These are phyloP conservation scores for Aspergillus sp. DNA, from an alignment of 2,329 filamentous ascomycete genomes.

Conservation along the genomic window DNA sequence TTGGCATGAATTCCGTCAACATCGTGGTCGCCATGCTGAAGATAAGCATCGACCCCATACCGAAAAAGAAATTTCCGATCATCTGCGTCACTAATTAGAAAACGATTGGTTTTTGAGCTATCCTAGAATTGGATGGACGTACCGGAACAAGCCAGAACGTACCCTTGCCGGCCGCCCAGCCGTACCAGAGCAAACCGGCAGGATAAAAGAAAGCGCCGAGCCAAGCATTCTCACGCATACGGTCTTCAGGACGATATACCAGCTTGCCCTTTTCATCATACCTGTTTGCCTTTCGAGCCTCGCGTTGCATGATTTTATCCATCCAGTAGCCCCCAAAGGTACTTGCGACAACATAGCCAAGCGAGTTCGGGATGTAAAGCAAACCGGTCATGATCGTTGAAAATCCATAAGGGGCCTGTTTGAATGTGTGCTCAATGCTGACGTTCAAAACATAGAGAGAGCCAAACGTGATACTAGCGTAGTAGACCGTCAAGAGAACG, in stretches of 20 bases:
- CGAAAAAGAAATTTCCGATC: slow-evolving; percentile 65
- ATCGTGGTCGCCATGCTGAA: slow-evolving; percentile 69
- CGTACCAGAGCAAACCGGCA: slow-evolving; percentile 62
- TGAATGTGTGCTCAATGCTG: slow-evolving; percentile 63
- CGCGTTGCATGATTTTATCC: slow-evolving; percentile 69
- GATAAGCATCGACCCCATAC: slow-evolving; percentile 68
- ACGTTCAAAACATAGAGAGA: slow-evolving; percentile 71
- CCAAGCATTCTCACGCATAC: slow-evolving; percentile 77
- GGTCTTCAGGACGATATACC: slow-evolving; percentile 66
- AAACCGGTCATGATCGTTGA: slow-evolving; percentile 61
- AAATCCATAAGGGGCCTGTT: slow-evolving; percentile 59
- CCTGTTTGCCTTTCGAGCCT: slow-evolving; percentile 61
- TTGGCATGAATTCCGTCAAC: slow-evolving; percentile 76
- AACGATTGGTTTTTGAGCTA: background rate
- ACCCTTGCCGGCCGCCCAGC: slow-evolving; percentile 61
- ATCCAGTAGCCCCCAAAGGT: slow-evolving; percentile 68
- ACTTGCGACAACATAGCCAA: slow-evolving; percentile 64
- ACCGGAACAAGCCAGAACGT: slow-evolving; percentile 55
- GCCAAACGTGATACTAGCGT: slow-evolving; percentile 67
- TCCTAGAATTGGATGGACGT: slow-evolving; percentile 13
- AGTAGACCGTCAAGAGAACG: slow-evolving; percentile 64
- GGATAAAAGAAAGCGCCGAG: slow-evolving; percentile 64
- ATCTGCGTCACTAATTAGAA: slow-evolving; percentile 25
- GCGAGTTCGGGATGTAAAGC: slow-evolving; percentile 65
- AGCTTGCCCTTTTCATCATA: slow-evolving; percentile 60